These are phyloP conservation scores for Trichoderma sp. DNA, from an alignment of 2,329 filamentous ascomycete genomes.

Conservation along the genomic window DNA sequence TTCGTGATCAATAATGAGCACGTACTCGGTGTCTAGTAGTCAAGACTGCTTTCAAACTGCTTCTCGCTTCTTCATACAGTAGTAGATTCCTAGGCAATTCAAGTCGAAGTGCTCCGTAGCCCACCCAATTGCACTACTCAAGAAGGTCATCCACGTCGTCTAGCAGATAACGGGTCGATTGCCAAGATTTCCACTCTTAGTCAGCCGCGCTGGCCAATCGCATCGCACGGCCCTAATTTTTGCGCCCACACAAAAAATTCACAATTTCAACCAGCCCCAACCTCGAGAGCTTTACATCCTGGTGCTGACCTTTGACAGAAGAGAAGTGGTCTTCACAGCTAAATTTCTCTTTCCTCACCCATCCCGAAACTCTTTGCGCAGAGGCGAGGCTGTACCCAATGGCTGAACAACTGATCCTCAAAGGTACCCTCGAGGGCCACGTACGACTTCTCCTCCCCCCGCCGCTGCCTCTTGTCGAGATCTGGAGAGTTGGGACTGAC, in stretches of 20 bases:
- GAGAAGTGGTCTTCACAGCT: slow-evolving; percentile 37
- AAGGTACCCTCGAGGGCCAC: slow-evolving; percentile 98
- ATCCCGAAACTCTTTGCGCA: slow-evolving; percentile 41
- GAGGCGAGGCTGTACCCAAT: slow-evolving; percentile 59
- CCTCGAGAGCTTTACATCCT: slow-evolving; percentile 28
- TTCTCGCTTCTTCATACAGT: no score
- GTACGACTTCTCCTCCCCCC: slow-evolving; percentile 51
- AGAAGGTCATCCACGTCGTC: not conserved
- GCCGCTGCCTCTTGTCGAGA: slow-evolving; percentile 30
- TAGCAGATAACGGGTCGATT: slow-evolving; percentile 18
- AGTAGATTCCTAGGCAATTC: no score
- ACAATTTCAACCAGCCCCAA: slow-evolving; percentile 41
- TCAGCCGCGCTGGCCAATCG: slow-evolving; percentile 2
- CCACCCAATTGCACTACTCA: not conserved
- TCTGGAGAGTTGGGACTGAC: slow-evolving; percentile 32
- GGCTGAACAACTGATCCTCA: slow-evolving; percentile 94
- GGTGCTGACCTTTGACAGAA: slow-evolving; percentile 35
- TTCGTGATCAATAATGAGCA: no score
- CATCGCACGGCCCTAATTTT: slow-evolving; percentile 50
- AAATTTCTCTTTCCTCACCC: slow-evolving; percentile 43
- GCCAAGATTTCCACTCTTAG: slow-evolving; percentile 14
- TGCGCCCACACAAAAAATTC: slow-evolving; percentile 55
- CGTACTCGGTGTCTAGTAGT: no score
- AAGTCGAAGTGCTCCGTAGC: no score
- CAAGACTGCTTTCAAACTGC: no score